Evolutionary conservation across 345 rosid species (phyloP), one percentile per base, ranked within the genome.

Genomic region (Eucalyptus coolabah): DNA sequence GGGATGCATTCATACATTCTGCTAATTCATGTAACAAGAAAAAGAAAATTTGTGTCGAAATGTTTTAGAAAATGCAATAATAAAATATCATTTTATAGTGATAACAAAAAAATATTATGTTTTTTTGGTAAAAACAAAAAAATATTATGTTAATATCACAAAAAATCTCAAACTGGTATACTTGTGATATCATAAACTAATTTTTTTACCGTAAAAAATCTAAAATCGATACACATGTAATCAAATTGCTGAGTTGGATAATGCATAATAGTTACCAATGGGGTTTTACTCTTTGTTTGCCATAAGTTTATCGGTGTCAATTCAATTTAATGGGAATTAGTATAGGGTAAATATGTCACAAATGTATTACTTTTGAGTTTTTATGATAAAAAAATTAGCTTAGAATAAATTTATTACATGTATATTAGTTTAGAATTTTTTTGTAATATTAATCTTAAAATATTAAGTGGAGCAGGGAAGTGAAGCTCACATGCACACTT

Each of bases 341-440:
- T 53, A 53, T 0, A 1, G 0, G 59, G 0, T 53, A 53, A 53
- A 21, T 21, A 0, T 0, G 11, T 21, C 11, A 53, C 1, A 53
- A 53, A 53, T 53, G 0, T 53, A 53, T 53, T 8, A 53, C 0
- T 53, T 53, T 53, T 53, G 5, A 53, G 11, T 53, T 53, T 53
- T 53, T 21, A 21, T 53, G 2, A 21, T 53, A 8, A 53, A 53
- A 53, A 53, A 8, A 8, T 53, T 53, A 53, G 0, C 0, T 53
- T 53, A 53, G 11, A 53, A 53, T 53, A 19, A 19, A 19, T 53
- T 53, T 53, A 53, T 53, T 2, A 53, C 2, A 19, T 53, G 56
- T 53, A 53, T 53, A 53, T 53, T 53, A 53, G 0, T 53, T 53
- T 19, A 53, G 0, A 53, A 3, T 8, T 53, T n/a, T n/a, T 53